Percentiles rank a stretch among this genome's conserved stretches.
These are phyloP conservation scores for Penicillium sp. DNA, from an alignment of 2,329 filamentous ascomycete genomes.

Conservation along the genomic window DNA sequence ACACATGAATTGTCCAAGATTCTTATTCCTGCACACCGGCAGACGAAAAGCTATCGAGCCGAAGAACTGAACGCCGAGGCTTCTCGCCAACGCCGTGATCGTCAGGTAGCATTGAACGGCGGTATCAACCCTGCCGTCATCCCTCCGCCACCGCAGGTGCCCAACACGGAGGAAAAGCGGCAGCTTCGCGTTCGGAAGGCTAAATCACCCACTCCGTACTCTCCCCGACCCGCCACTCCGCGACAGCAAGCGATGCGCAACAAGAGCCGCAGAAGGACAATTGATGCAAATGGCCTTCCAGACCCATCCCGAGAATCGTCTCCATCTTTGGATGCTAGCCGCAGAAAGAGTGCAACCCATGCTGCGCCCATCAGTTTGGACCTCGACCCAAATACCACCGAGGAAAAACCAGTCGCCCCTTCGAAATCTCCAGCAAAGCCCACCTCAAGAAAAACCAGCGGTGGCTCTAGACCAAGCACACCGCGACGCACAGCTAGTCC, in stretches of 20 bases:
- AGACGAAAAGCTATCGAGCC: constrained; percentile 68
- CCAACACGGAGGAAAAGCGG: constrained; percentile 48
- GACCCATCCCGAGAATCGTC: constrained; percentile 26
- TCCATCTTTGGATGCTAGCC: constrained; percentile 19
- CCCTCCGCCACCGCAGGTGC: constrained; percentile 6
- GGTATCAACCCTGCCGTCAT: constrained; percentile 31
- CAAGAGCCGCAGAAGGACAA: constrained; percentile 56
- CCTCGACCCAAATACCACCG: background rate
- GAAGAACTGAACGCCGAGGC: constrained; percentile 73
- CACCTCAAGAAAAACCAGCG: constrained; percentile 58
- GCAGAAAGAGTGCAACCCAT: constrained; percentile 28
- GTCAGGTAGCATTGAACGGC: constrained; percentile 52
- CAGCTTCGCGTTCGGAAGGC: constrained; percentile 67
- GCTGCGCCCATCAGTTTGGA: constrained; percentile 10
- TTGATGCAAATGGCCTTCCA: constrained; percentile 49
- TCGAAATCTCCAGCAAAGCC: constrained; percentile 13
- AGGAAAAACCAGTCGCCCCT: constrained; percentile 9
- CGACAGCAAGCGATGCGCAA: constrained; percentile 46
- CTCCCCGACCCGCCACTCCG: constrained; percentile 51
- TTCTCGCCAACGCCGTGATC: constrained; percentile 59
- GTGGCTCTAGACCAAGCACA: constrained; percentile 43
- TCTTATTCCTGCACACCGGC: constrained; percentile 69
- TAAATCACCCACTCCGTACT: constrained; percentile 43
- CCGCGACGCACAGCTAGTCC: constrained; percentile 35
- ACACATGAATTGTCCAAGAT: constrained; percentile 75